A percentile compares a stretch with the other conserved stretches of the same genome.
Evolutionary conservation across 2,329 filamentous ascomycete genomes (phyloP).

Genomic region (Nigrospora oryzae): DNA sequence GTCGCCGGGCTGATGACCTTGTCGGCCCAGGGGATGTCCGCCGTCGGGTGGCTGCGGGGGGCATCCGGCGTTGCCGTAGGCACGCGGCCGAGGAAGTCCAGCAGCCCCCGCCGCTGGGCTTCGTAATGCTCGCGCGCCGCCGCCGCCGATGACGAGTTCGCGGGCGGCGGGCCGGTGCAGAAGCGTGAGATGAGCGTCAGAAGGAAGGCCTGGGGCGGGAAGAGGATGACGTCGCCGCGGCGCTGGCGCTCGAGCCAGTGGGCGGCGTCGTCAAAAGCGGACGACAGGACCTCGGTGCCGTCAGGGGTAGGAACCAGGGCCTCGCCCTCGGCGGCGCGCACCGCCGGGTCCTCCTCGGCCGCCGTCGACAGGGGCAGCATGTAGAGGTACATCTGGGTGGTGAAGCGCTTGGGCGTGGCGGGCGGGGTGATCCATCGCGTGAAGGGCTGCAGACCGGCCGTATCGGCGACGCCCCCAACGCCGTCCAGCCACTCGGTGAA

Average conservation of each 20-base stretch:
- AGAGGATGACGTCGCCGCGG: conserved; percentile 66
- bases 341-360: conserved; percentile 11
- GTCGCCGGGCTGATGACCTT: conserved; percentile 52
- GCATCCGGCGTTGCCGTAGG: conserved; percentile 32
- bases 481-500: conserved; percentile 58
- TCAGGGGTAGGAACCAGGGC: conserved; percentile 63
- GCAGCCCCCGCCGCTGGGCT: conserved; percentile 41
- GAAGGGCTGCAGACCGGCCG: conserved; percentile 68
- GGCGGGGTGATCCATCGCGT: conserved; percentile 86
- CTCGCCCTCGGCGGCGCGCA: conserved; percentile 31
- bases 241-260: conserved; percentile 61
- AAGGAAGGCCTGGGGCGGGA: conserved; percentile 82
- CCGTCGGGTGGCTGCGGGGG: conserved; percentile 29
- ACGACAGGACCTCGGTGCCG: conserved; percentile 63
- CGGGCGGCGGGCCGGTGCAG: conserved; percentile 27
- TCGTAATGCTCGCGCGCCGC: conserved; percentile 26
- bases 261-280: conserved; percentile 63
- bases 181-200: conserved; percentile 49
- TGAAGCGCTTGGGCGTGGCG: conserved; percentile 68
- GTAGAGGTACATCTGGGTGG: conserved; percentile 96
- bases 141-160: conserved; percentile 10
- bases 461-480: conserved; percentile 55
- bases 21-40: conserved; percentile 44
- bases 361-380: conserved; percentile 54
- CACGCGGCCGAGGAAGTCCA: conserved; percentile 39